Percentiles rank a stretch among this genome's conserved stretches.
Evolutionary conservation across 140 eudicot species (phyloP).

Genomic region (Flaveria floridana): DNA sequence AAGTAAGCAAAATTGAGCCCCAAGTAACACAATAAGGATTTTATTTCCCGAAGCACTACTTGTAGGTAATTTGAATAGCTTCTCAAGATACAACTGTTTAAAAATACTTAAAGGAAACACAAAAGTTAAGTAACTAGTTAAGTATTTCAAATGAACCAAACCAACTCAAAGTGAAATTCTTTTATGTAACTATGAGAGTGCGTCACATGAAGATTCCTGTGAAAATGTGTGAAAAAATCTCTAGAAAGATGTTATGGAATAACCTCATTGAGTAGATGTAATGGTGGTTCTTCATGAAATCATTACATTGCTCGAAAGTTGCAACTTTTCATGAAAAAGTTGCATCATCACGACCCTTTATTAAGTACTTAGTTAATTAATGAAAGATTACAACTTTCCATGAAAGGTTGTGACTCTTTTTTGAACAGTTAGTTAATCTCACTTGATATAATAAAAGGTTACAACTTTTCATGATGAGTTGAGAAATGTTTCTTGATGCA

Average conservation of each 20-base stretch:
- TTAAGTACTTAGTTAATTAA: not conserved
- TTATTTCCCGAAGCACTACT: not conserved
- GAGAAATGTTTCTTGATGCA: not conserved
- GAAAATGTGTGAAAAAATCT: not conserved
- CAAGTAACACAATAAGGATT: not conserved
- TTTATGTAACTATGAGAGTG: not conserved
- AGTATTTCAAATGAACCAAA: not conserved
- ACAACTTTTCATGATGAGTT: constrained; percentile 9
- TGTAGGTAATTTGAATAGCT: constrained; percentile 9
- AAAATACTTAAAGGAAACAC: not conserved
- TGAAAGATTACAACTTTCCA: not conserved
- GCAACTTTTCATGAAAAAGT: not conserved
- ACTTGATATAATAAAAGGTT: not conserved
- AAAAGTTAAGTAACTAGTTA: not conserved
- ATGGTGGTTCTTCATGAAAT: not conserved
- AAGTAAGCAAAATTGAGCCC: not conserved
- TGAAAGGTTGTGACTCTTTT: not conserved
- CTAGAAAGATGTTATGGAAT: not conserved
- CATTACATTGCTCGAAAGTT: not conserved
- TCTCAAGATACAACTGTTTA: not conserved
- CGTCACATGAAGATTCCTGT: not conserved
- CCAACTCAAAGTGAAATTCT: not conserved
- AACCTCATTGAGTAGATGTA: not conserved
- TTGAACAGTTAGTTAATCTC: not conserved
- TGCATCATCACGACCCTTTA: not conserved